Percentiles rank a stretch among this genome's conserved stretches.
phyloP scores from a whole-genome alignment of 2,329 filamentous ascomycete species.

The Colletotrichum sp. region DNA sequence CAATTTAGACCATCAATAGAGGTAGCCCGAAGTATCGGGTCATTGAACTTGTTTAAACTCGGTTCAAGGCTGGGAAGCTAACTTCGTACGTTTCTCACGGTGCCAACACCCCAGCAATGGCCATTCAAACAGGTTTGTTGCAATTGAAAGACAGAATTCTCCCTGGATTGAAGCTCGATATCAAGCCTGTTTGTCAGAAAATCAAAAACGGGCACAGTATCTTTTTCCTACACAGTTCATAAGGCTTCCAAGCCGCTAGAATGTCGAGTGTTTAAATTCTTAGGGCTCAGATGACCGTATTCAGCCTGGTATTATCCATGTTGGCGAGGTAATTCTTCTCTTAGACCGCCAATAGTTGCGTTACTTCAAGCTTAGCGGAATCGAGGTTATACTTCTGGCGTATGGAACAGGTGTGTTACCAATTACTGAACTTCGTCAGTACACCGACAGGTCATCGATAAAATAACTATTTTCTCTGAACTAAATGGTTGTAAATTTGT shows the following conservation, averaged over 20 bases:
- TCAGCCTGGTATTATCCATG: too few species aligned
- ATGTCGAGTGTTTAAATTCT: too few species aligned
- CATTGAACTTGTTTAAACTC: background rate
- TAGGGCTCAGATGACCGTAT: too few species aligned
- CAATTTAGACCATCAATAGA: background rate
- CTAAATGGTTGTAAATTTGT: background rate
- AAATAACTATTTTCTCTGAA: background rate
- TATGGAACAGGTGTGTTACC: too few species aligned
- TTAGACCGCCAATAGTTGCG: too few species aligned
- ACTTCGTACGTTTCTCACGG: background rate
- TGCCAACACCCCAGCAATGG: background rate
- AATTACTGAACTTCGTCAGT: background rate
- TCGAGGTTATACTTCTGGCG: too few species aligned
- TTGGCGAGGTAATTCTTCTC: too few species aligned
- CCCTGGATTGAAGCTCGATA: background rate
- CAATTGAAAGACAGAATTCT: background rate
- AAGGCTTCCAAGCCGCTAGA: too few species aligned
- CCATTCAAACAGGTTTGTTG: background rate
- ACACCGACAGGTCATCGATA: background rate
- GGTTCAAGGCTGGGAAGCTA: background rate
- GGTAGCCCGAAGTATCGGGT: background rate
- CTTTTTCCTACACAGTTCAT: too few species aligned
- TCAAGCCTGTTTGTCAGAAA: background rate
- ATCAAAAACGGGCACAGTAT: background rate
- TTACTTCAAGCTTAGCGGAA: background rate